These are phyloP conservation scores for Xylaria venustula DNA, from an alignment of 495 filamentous ascomycete species.

Conservation along the genomic window DNA sequence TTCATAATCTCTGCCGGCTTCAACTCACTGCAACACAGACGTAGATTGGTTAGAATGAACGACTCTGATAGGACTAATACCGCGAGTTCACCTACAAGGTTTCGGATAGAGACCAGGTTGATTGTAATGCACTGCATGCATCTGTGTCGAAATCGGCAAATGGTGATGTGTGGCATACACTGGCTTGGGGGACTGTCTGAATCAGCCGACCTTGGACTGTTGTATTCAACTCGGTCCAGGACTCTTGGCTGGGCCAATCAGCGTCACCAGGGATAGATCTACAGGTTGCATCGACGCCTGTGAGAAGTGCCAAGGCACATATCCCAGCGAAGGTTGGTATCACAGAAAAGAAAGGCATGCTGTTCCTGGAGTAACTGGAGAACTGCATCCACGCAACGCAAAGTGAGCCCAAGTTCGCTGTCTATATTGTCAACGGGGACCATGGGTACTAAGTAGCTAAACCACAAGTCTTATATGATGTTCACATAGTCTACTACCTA, in stretches of 20 bases:
- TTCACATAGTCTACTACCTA: too few relatives aligned
- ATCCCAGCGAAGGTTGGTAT: background rate
- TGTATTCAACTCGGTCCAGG: slow-evolving; percentile 23
- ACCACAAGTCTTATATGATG: too few relatives aligned
- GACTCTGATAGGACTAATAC: background rate
- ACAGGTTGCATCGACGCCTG: background rate
- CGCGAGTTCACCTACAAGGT: background rate
- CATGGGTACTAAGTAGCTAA: too few relatives aligned
- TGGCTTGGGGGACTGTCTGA: slow-evolving; percentile 34
- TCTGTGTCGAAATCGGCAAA: background rate
- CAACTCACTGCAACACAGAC: too few relatives aligned
- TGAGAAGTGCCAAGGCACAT: background rate
- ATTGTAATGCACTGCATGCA: background rate
- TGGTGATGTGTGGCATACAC: slow-evolving; percentile 32
- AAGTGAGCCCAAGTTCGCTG: too few relatives aligned
- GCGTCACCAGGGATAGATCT: slow-evolving; percentile 21
- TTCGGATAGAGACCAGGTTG: background rate
- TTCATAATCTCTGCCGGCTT: background rate
- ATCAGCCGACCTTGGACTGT: slow-evolving; percentile 24
- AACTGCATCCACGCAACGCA: too few relatives aligned
- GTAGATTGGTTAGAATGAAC: too few relatives aligned
- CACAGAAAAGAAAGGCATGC: background rate
- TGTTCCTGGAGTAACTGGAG: background rate
- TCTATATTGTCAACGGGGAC: too few relatives aligned
- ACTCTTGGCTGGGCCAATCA: slow-evolving; percentile 15